Base-by-base conservation (phyloP, 495 filamentous ascomycete species). In the Parachaetomium inaequale region DNA sequence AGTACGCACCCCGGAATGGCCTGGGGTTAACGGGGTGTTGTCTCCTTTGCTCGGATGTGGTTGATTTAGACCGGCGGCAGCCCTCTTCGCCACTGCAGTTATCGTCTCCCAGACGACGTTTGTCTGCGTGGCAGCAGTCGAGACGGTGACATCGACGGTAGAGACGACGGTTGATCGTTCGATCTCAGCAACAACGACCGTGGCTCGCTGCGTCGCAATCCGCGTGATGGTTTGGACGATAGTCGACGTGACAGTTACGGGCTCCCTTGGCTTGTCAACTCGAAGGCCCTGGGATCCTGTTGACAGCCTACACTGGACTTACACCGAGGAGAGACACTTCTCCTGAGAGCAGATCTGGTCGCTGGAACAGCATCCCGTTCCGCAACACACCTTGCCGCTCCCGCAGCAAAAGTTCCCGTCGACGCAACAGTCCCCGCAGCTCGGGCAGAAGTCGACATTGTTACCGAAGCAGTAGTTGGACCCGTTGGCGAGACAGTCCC, bases 391-490 rank as follows among this genome's bases (percentile, higher is more conserved):
- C 19, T 63, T 55, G 2, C 61, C 68, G 11, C 31, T 42, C 7
- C 55, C 52, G 36, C 72, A 74, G 53, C 72, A 74, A 19, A 63
- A 55, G 7, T 62, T 49, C n/a, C 65, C 62, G 5, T 70, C 65
- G 7, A 61, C 45, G 42, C 72, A 74, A 45, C 72, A 74, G 38
- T 66, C 68, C 17, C 68, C 70, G 32, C 72, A 74, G 29, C 55
- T 52, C 2, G 65, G 28, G 28, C 72, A 74, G 53, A 53, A 71
- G 58, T 70, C 61, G 46, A 58, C 51, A n/a, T 43, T 58, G 61
- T 71, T 58, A 19, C 59, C 61, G 55, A 74, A 74, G 68, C 72
- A 74, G 50, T 66, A 74, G 65, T 71, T 74, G 42, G 72, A 67
- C 3, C 70, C 72, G 50, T 74, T 74, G 14, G 70, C 53, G 4